phyloP scores from a whole-genome alignment of 2,329 filamentous ascomycete genomes.

The Trichophyton simii region DNA sequence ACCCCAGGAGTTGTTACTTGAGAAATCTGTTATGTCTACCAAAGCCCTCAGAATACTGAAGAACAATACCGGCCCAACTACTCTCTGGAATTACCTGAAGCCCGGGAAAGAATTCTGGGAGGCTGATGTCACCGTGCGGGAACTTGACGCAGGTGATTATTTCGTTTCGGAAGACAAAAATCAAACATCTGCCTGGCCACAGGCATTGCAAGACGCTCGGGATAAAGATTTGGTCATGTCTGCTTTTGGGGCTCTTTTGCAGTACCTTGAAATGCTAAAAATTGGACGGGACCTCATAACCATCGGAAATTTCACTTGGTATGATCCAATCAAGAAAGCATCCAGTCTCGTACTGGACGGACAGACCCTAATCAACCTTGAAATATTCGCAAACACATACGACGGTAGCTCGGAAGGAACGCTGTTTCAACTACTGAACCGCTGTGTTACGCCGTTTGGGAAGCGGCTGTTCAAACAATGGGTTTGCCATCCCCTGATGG shows the following conservation, averaged over 20 bases:
- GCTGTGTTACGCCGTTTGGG: slow-evolving; percentile 91
- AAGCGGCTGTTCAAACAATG: slow-evolving; percentile 93
- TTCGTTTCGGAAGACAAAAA: slow-evolving; percentile 52
- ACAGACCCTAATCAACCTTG: slow-evolving; percentile 94
- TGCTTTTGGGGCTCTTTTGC: slow-evolving; percentile 74
- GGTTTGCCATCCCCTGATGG: slow-evolving; percentile 89
- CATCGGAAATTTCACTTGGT: slow-evolving; percentile 80
- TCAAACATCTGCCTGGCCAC: slow-evolving; percentile 61
- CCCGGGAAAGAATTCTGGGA: slow-evolving; percentile 82
- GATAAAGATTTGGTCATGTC: slow-evolving; percentile 80
- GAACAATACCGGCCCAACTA: slow-evolving; percentile 85
- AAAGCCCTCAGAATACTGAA: slow-evolving; percentile 87
- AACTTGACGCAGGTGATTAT: slow-evolving; percentile 68
- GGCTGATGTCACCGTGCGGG: slow-evolving; percentile 65
- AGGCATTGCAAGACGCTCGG: slow-evolving; percentile 55
- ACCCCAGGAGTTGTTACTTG: slow-evolving; percentile 76
- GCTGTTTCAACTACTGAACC: slow-evolving; percentile 78
- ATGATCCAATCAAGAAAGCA: slow-evolving; percentile 81
- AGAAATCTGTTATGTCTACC: slow-evolving; percentile 76
- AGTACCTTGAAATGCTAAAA: slow-evolving; percentile 77
- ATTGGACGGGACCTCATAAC: slow-evolving; percentile 78
- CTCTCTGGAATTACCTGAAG: slow-evolving; percentile 90
- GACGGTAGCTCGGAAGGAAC: slow-evolving; percentile 79
- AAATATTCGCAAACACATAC: slow-evolving; percentile 85
- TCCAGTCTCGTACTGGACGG: slow-evolving; percentile 87